These are phyloP conservation scores for Suillus fuscotomentosus DNA, from an alignment of 768 basidiomycete genomes.

Conservation along the genomic window DNA sequence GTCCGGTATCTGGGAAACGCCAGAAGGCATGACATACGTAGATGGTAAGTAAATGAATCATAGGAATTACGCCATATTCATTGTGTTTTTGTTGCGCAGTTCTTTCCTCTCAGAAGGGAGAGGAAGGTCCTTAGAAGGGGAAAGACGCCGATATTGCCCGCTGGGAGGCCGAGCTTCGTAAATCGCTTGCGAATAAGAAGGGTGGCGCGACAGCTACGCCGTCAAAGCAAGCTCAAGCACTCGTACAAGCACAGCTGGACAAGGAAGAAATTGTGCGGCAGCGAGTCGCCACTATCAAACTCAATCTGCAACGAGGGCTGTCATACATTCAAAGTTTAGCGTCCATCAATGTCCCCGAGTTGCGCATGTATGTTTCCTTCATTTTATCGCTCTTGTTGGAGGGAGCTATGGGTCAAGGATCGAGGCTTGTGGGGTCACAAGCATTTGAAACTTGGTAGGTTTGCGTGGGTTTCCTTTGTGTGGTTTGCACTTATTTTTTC, in stretches of 20 bases:
- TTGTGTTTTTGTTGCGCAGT: slow-evolving; percentile 40
- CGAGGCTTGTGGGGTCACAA: no score
- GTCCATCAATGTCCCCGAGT: no score
- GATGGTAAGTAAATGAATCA: slow-evolving; percentile 54
- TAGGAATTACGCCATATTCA: not conserved
- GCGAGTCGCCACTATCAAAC: no score
- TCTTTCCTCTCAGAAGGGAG: slow-evolving; percentile 56
- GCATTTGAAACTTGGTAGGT: slow-evolving; percentile 39
- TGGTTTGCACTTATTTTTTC: not conserved
- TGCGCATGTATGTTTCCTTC: no score
- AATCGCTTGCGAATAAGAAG: slow-evolving; percentile 81
- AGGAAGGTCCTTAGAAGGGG: slow-evolving; percentile 60
- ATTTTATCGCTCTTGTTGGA: no score
- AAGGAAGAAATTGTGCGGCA: no score
- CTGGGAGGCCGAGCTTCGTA: slow-evolving; percentile 95
- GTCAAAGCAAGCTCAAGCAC: slow-evolving; percentile 81
- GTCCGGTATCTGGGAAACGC: slow-evolving; percentile 82
- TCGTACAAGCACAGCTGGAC: slow-evolving; percentile 21
- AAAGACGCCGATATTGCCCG: slow-evolving; percentile 88
- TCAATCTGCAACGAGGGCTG: no score
- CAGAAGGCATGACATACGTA: slow-evolving; percentile 74
- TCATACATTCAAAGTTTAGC: no score
- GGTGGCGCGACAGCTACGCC: slow-evolving; percentile 47
- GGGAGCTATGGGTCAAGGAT: no score
- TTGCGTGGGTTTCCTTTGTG: not conserved